These are phyloP conservation scores for Microbotryomycetes sp. DNA, from an alignment of 1,284 basidiomycete genomes.

Conservation along the genomic window DNA sequence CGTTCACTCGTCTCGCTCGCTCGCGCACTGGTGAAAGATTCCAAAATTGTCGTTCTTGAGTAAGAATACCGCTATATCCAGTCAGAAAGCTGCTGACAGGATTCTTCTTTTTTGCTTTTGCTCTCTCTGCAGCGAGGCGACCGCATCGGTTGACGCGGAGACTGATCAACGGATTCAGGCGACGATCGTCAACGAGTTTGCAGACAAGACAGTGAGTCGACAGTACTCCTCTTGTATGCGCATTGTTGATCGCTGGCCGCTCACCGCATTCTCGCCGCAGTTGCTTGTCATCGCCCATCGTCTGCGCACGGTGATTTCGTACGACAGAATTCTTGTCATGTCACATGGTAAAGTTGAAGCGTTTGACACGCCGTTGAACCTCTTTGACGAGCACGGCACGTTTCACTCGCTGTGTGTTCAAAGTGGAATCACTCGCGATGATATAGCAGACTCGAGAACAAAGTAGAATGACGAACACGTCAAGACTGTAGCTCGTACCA, in stretches of 20 bases:
- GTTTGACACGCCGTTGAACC: constrained; percentile 57
- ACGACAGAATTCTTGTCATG: constrained; percentile 72
- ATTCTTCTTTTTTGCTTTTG: neutral
- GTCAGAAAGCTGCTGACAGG: constrained; percentile 8
- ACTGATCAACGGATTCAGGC: constrained; percentile 65
- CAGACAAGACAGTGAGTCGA: constrained; percentile 52
- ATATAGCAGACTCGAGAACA: constrained; percentile 43
- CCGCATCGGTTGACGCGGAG: constrained; percentile 68
- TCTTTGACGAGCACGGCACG: constrained; percentile 49
- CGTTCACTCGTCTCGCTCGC: constrained; percentile 71
- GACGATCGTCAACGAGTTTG: constrained; percentile 61
- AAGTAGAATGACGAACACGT: neutral
- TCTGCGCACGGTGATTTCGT: constrained; percentile 68
- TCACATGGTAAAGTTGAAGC: constrained; percentile 62
- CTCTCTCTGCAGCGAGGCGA: constrained; percentile 57
- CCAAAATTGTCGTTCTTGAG: constrained; percentile 66
- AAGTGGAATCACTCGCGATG: constrained; percentile 59
- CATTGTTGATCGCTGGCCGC: neutral
- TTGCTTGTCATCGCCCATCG: constrained; percentile 56
- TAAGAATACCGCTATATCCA: constrained; percentile 19
- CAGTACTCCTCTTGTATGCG: neutral
- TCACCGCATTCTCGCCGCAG: neutral
- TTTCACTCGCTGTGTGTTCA: constrained; percentile 55
- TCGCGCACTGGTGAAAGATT: constrained; percentile 67
- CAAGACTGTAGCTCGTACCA: neutral